Base-by-base conservation (phyloP, 2,329 filamentous ascomycete species). In the Graphium sp. region DNA sequence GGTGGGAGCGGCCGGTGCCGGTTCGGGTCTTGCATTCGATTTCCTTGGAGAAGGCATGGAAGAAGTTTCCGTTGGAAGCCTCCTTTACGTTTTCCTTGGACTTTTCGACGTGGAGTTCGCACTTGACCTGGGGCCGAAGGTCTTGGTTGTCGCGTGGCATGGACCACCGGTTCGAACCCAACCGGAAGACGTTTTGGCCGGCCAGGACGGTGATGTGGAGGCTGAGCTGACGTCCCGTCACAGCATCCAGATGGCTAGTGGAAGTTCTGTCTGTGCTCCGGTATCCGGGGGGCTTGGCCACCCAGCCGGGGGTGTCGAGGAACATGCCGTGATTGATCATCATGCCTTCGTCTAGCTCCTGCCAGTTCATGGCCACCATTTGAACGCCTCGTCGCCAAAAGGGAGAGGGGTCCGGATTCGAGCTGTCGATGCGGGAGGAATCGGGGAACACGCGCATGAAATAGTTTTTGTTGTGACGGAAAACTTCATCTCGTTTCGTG, bases 271-370 rank as follows among this genome's bases (percentile, higher is more conserved):
- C 51, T 12, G 51, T 45, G 37, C 57, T 60, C 34, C 72, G 74
- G 47, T 84, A 89, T 11, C 76, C 76, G 18, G 62, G 48, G 1
- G 85, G 84, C 51, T 94, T 94, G 35, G 89, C 60, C 3, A 85
- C 71, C 80, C 82, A 94, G 22, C 87, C 85, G 23, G 68, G 58
- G 28, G 80, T 77, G 7, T 73, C 80, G 20, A 83, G 81, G 48
- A 95, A 98, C 89, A 98, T 95, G 46, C 80, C 89, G 43, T 92
- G 79, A 45, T 95, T 95, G 46, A 98, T 69, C 61, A 95, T 91
- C 69, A 94, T 91, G 24, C 82, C 81, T 32, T 89, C 72, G 46
- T 95, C 87, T 39, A 85, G 78, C 3, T 78, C 87, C 52, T 98
- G 89, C 87, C 89, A 95, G 49, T 98, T 98, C 49, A 95, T 66